Conservation (phyloP, 805 yeast species). For the Saccharomyces kudriavzevii region DNA sequence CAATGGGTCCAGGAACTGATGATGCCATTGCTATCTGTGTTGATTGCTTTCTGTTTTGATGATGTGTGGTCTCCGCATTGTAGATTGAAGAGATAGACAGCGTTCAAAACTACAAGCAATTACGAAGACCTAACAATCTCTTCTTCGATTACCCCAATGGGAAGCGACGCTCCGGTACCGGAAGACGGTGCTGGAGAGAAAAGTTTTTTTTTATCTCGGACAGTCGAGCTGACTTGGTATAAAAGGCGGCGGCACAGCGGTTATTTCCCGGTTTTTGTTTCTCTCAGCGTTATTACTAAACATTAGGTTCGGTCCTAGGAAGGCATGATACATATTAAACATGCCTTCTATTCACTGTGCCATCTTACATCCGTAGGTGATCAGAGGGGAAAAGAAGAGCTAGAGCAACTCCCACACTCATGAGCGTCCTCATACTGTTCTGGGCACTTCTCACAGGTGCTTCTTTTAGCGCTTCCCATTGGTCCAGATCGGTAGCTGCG, state of each 20-base stretch:
- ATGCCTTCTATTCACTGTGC: slow-evolving; percentile 35
- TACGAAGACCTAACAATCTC: neutral
- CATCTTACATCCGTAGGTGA: slow-evolving; percentile 29
- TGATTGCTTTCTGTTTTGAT: neutral
- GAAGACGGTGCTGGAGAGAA: neutral
- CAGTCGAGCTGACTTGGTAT: neutral
- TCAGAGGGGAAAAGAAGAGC: slow-evolving; percentile 35
- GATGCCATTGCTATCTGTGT: slow-evolving; percentile 60
- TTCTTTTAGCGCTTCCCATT: slow-evolving; percentile 13
- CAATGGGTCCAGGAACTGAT: slow-evolving; percentile 72
- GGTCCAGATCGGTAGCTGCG: slow-evolving; percentile 32
- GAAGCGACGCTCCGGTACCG: neutral
- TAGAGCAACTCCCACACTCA: slow-evolving; percentile 19
- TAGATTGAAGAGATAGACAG: neutral
- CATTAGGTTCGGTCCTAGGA: slow-evolving; percentile 1
- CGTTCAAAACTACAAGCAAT: neutral
- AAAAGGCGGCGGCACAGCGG: neutral
- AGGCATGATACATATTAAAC: slow-evolving; percentile 24
- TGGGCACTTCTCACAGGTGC: slow-evolving; percentile 9
- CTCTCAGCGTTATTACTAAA: neutral
- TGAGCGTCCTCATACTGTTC: slow-evolving; percentile 35
- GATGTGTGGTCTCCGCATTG: neutral
- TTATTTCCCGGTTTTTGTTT: neutral
- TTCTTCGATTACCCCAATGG: neutral
- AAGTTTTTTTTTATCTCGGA: neutral